Evolutionary conservation across 2,329 filamentous ascomycete genomes (phyloP).

Genomic region (Gnomoniopsis smithogilvyi): DNA sequence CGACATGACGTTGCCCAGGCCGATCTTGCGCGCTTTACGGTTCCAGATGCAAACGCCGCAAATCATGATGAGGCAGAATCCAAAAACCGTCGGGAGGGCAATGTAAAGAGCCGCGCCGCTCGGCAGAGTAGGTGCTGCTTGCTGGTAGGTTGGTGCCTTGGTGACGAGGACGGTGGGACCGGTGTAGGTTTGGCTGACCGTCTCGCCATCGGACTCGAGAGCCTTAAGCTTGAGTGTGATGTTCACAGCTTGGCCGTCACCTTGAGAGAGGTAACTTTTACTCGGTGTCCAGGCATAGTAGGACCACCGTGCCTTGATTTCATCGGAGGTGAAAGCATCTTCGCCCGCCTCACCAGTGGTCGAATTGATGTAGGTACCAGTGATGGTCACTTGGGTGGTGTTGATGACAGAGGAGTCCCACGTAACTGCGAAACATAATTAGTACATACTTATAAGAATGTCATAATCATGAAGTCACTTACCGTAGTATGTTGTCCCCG

Average conservation of each 20-base stretch:
- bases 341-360: slow-evolving; percentile 24
- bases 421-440: slow-evolving; percentile 40
- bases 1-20: slow-evolving; percentile 50
- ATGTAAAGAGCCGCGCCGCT: slow-evolving; percentile 45
- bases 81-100: slow-evolving; percentile 49
- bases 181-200: slow-evolving; percentile 1
- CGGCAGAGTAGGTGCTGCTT: slow-evolving; percentile 30
- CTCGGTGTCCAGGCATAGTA: slow-evolving; percentile 46
- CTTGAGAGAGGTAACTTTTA: slow-evolving; percentile 29
- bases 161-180: slow-evolving; percentile 42
- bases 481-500: slow-evolving; percentile 51
- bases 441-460: slow-evolving; percentile 1
- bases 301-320: slow-evolving; percentile 40
- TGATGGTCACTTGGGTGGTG: slow-evolving; percentile 34
- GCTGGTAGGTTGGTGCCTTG: slow-evolving; percentile 29
- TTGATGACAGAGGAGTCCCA: slow-evolving; percentile 54
- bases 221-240: slow-evolving; percentile 45
- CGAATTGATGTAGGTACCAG: slow-evolving; percentile 39
- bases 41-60: slow-evolving; percentile 58
- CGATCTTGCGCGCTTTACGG: slow-evolving; percentile 45
- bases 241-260: slow-evolving; percentile 38
- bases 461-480: slow-evolving; percentile 18
- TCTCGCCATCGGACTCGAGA: slow-evolving; percentile 29
- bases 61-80: slow-evolving; percentile 43
- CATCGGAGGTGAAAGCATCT: slow-evolving; percentile 31